These are phyloP conservation scores for Kwoniella sp. DNA, from an alignment of 768 basidiomycete genomes.

Conservation along the genomic window DNA sequence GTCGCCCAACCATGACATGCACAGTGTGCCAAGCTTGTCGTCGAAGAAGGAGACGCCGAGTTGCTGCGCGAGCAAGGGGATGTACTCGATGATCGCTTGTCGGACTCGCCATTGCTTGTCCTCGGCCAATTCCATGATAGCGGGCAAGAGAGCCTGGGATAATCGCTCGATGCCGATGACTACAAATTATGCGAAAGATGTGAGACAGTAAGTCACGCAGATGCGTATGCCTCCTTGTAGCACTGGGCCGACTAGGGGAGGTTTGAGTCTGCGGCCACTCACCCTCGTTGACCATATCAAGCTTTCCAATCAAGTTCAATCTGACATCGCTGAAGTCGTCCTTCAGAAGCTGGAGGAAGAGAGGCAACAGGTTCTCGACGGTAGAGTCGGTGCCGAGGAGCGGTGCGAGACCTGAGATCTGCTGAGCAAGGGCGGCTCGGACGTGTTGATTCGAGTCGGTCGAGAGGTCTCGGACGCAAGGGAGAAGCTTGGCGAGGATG, in stretches of 20 bases:
- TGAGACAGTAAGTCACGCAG: no score
- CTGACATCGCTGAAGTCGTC: conserved; percentile 99
- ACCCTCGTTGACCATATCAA: conserved; percentile 94
- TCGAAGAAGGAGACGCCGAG: conserved; percentile 96
- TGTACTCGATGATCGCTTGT: conserved; percentile 98
- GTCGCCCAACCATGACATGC: conserved; percentile 99
- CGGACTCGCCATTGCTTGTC: conserved; percentile 99
- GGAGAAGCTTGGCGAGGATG: conserved; percentile 87
- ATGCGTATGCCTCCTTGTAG: no score
- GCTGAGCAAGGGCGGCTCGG: conserved; percentile 90
- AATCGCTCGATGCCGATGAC: conserved; percentile 98
- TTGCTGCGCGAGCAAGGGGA: conserved; percentile 97
- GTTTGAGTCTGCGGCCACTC: conserved; percentile 46
- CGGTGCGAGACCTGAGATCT: conserved; percentile 94
- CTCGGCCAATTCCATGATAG: conserved; percentile 95
- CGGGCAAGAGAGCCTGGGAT: conserved; percentile 91
- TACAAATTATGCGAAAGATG: conserved; percentile 47
- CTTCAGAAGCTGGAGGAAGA: conserved; percentile 94
- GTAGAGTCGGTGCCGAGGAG: conserved; percentile 90
- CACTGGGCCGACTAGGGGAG: background rate
- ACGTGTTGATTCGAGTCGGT: conserved; percentile 96
- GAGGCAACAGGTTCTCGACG: conserved; percentile 90
- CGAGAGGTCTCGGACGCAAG: conserved; percentile 90
- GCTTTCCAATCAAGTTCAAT: conserved; percentile 96
- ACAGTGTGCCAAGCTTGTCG: conserved; percentile 91